Base-by-base conservation (phyloP, 148 eudicot species). In the Chenopodium suecicum region DNA sequence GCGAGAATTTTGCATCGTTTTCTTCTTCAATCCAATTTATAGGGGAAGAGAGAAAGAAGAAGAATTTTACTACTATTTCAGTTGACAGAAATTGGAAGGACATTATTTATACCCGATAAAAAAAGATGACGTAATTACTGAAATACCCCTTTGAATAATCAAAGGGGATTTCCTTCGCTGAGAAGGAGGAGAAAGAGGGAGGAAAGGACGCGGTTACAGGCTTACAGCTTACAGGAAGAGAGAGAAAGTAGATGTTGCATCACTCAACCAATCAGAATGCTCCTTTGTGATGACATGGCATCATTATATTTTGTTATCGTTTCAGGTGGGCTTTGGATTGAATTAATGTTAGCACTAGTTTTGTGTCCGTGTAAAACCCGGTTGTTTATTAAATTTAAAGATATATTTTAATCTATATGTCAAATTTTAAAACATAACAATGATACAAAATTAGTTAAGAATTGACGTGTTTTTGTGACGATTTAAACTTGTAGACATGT, bases 211-310 rank as follows among this genome's bases (percentile, higher is more conserved):
- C 65, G 78, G 74, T 73, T 64, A 14, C 41, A 31, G 32, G 32
- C 32, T 31, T 31, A 31, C 32, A 31, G 2, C 32, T 73, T 64
- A 14, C 41, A 37, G 41, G 41, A 37, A 37, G 41, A 6, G 7
- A 37, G 41, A 37, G 41, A 37, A 37, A 37, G 41, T 37, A 10
- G 32, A 76, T 6, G 54, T 78, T 76, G 64, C 84, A 47, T 86
- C 88, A 86, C 29, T 0, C 52, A 14, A 19, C 88, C 88, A 83
- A 86, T 86, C 29, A 83, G 47, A 78, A 78, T 1, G 65, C 73
- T 73, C 34, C 60, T 2, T 62, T 0, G 1, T 54, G 78, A 62
- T 84, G 84, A 81, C 70, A 20, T 86, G 86, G 86, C 82, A 65
- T 54, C n/a, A 23, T 22, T 62, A 23, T 37, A 37, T 37, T 37